Evolutionary conservation across 2,329 filamentous ascomycete genomes (phyloP).

Genomic region (Colletotrichum limetticola): DNA sequence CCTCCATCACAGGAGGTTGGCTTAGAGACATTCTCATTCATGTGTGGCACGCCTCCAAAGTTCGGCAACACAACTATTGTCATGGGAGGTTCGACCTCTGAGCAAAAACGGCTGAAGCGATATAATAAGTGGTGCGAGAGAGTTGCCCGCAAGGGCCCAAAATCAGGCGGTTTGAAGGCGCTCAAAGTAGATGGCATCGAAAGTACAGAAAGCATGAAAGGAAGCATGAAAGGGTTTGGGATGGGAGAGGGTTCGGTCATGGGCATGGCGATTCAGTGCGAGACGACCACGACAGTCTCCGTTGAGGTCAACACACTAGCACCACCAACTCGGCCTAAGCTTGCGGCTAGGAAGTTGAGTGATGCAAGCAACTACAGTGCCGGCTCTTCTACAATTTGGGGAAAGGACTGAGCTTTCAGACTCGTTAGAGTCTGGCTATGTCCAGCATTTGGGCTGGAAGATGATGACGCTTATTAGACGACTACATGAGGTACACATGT

Average conservation of each 20-base stretch:
- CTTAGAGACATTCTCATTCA: constrained; percentile 62
- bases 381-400: neutral
- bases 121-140: constrained; percentile 36
- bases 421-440: neutral
- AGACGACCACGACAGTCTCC: constrained; percentile 54
- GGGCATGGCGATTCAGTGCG: constrained; percentile 53
- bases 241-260: constrained; percentile 38
- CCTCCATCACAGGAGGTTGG: constrained; percentile 57
- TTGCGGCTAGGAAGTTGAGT: constrained; percentile 20
- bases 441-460: neutral
- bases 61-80: constrained; percentile 55
- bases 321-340: neutral
- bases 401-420: neutral
- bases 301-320: constrained; percentile 44
- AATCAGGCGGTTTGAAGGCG: constrained; percentile 2
- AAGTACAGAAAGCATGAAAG: constrained; percentile 47
- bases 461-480: neutral
- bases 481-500: neutral
- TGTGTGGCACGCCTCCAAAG: constrained; percentile 51
- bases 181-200: constrained; percentile 33
- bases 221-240: constrained; percentile 46
- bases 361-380: constrained; percentile 2
- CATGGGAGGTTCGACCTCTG: constrained; percentile 37
- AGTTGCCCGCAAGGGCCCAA: constrained; percentile 2
- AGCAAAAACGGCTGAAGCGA: neutral